Evolutionary conservation across 768 basidiomycete species (phyloP).

Genomic region (Lentinus tigrinus): DNA sequence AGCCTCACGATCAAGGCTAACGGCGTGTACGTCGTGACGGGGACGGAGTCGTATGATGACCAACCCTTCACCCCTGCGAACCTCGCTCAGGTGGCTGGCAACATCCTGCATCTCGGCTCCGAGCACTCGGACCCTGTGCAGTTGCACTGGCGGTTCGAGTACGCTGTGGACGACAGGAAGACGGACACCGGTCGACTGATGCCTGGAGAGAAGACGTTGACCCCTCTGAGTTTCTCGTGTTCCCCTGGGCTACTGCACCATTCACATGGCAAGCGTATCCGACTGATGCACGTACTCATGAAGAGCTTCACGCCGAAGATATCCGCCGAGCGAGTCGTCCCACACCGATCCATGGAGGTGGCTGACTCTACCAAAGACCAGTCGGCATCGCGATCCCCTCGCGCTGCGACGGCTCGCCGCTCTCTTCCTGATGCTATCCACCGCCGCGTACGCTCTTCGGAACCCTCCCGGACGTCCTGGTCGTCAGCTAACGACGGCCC

Average conservation of each 20-base stretch:
- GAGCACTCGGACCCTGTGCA: slow-evolving; percentile 27
- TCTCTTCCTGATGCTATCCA: neutral
- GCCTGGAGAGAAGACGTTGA: slow-evolving; percentile 66
- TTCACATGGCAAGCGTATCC: slow-evolving; percentile 56
- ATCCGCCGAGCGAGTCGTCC: slow-evolving; percentile 33
- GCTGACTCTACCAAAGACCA: no score
- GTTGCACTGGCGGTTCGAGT: slow-evolving; percentile 77
- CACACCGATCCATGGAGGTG: no score
- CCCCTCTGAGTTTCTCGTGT: slow-evolving; percentile 74
- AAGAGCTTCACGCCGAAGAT: slow-evolving; percentile 71
- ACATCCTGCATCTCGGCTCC: neutral
- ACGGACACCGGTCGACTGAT: slow-evolving; percentile 29
- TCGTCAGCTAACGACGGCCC: neutral
- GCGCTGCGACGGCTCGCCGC: neutral
- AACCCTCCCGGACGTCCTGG: neutral
- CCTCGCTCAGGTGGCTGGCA: neutral
- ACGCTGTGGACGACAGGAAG: slow-evolving; percentile 64
- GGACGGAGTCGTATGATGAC: slow-evolving; percentile 48
- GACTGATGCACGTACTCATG: slow-evolving; percentile 67
- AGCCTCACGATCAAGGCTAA: slow-evolving; percentile 64
- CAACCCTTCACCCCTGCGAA: slow-evolving; percentile 14
- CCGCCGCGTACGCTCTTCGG: slow-evolving; percentile 10
- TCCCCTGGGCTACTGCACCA: slow-evolving; percentile 65
- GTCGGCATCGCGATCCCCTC: no score
- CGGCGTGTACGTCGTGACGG: slow-evolving; percentile 74